Evolutionary conservation across 805 yeast genomes (phyloP).

Genomic region (Wickerhamiella hasegawae): DNA sequence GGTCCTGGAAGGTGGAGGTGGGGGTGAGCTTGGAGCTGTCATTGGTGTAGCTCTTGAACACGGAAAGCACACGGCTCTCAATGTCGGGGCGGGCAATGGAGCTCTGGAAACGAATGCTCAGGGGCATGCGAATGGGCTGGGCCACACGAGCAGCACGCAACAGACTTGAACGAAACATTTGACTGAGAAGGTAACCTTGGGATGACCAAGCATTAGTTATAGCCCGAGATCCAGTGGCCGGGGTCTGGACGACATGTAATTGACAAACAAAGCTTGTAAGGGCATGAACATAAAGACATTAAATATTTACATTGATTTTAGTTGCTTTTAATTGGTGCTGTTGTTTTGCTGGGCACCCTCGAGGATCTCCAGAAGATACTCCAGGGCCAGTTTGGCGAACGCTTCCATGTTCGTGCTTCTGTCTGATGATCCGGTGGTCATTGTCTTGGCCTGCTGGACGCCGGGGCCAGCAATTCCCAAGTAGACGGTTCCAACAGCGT

Average conservation of each 20-base stretch:
- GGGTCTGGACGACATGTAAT: not conserved
- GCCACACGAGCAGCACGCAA: slow-evolving; percentile 9
- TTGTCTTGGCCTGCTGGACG: slow-evolving; percentile 33
- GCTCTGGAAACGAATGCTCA: slow-evolving; percentile 15
- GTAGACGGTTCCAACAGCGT: slow-evolving; percentile 42
- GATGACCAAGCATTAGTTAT: too few species aligned
- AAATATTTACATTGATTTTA: too few species aligned
- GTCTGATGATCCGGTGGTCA: slow-evolving; percentile 31
- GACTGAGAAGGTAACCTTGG: not conserved
- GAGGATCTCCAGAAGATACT: slow-evolving; percentile 39
- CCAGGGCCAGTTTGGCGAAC: slow-evolving; percentile 54
- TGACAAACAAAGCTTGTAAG: not conserved
- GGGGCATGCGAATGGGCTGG: slow-evolving; percentile 8
- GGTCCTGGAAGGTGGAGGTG: slow-evolving; percentile 33
- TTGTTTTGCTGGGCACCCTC: too few species aligned
- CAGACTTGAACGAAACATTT: slow-evolving; percentile 8
- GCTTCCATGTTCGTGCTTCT: slow-evolving; percentile 57
- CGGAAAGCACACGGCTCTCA: slow-evolving; percentile 65
- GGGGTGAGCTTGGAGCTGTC: slow-evolving; percentile 22
- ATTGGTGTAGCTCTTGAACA: slow-evolving; percentile 30
- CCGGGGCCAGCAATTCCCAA: slow-evolving; percentile 55
- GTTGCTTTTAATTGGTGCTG: too few species aligned
- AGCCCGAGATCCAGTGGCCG: too few species aligned
- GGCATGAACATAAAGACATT: not conserved
- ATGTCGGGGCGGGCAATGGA: slow-evolving; percentile 59